Base-by-base conservation (phyloP, 2,329 filamentous ascomycete species). In the Fusarium equiseti region DNA sequence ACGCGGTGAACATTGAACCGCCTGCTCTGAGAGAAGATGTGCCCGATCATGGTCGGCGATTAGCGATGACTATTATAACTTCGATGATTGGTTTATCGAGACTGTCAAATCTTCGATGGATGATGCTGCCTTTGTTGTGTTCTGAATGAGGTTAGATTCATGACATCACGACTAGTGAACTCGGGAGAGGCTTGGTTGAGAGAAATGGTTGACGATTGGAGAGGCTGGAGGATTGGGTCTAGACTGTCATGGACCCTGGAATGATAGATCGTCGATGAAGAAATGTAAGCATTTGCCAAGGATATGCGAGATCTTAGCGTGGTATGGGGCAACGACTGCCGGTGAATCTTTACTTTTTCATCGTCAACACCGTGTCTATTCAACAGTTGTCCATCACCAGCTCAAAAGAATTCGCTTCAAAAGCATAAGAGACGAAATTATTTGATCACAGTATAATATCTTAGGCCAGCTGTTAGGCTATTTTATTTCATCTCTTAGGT, bases 61-160 rank as follows among this genome's bases (percentile, higher is more conserved):
- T 7, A 2, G 44, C 43, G 49, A 68, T 70, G 45, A 68, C 43
- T 43, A 64, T 70, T 64, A 8, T 12, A 38, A 59, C 7, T 42
- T 11, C 32, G 32, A 42, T 71, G 49, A 70, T 71, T 68, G 68
- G 67, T 26, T 38, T 48, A 53, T 63, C 31, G 29, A 13, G 20
- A 52, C 32, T 35, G 1, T 26, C 12, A 24, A 26, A 24, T 48
- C 26, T 44, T 16, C 9, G n/a, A 44, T 43, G 35, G 60, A 70
- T 55, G 67, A 67, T 70, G 67, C 62, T 70, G 50, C 31, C 46
- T 38, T 61, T 40, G 38, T 22, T 53, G 7, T 26, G 12, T 24
- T 22, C 50, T 53, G 9, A 42, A 53, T 51, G 44, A 50, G 31
- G 24, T 45, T 50, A 32, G 16, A 16, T 38, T 45, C 48, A 56